Percentiles rank a stretch among this genome's conserved stretches.
phyloP scores from a whole-genome alignment of 2,329 filamentous ascomycete species.

The Aspergillus puulaauensis region DNA sequence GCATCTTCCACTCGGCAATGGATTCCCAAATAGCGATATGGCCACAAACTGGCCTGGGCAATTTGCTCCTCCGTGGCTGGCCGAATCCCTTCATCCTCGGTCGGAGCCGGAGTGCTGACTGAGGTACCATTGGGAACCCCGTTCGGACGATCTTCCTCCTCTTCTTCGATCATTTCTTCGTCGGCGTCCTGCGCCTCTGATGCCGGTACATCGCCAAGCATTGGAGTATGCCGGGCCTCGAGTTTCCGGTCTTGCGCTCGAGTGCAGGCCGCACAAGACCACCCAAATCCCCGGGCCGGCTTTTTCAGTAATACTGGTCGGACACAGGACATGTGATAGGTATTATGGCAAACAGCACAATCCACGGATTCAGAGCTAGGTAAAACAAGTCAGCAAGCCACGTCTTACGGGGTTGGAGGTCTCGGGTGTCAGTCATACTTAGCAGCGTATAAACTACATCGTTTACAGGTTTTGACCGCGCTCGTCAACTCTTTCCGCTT shows the following conservation, averaged over 20 bases:
- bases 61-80: slow-evolving; percentile 80
- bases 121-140: slow-evolving; percentile 56
- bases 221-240: slow-evolving; percentile 84
- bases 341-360: slow-evolving; percentile 90
- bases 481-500: slow-evolving; percentile 94
- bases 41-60: slow-evolving; percentile 91
- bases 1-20: slow-evolving; percentile 95
- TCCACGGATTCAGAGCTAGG: slow-evolving; percentile 88
- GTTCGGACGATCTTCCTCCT: slow-evolving; percentile 66
- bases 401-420: not conserved
- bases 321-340: slow-evolving; percentile 98
- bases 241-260: slow-evolving; percentile 91
- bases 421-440: slow-evolving; percentile 57
- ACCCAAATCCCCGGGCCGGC: slow-evolving; percentile 93
- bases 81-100: slow-evolving; percentile 55
- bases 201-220: slow-evolving; percentile 55
- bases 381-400: slow-evolving; percentile 20
- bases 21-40: slow-evolving; percentile 90
- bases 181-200: slow-evolving; percentile 56
- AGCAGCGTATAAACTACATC: slow-evolving; percentile 86
- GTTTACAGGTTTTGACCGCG: slow-evolving; percentile 93
- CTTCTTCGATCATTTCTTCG: slow-evolving; percentile 70
- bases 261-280: slow-evolving; percentile 95
- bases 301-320: slow-evolving; percentile 90
- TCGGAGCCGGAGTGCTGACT: slow-evolving; percentile 62